Conservation (phyloP, 176 grass and related monocot genomes). For the Lolium perenne region DNA sequence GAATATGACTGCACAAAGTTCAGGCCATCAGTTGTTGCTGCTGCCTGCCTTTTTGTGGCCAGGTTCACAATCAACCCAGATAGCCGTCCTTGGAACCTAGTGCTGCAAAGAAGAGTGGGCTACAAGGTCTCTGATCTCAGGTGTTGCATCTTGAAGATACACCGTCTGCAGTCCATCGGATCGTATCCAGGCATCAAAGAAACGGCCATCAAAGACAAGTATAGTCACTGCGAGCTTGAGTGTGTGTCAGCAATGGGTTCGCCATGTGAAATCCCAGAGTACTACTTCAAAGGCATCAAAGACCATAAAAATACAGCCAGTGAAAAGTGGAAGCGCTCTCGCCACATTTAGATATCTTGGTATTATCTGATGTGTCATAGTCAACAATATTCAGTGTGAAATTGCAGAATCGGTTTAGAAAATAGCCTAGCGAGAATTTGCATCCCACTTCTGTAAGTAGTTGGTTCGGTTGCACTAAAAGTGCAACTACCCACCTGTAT, state of each 20-base stretch:
- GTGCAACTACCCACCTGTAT: too few species aligned
- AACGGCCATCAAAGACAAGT: constrained; percentile 35
- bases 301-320: too few species aligned
- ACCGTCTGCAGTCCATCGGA: constrained; percentile 39
- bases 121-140: constrained; percentile 49
- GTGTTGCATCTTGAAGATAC: constrained; percentile 44
- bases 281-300: constrained; percentile 31
- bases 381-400: too few species aligned
- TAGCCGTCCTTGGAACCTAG: constrained; percentile 51
- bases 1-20: too few species aligned
- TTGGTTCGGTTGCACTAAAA: too few species aligned
- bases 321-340: not conserved
- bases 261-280: constrained; percentile 18
- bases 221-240: constrained; percentile 1
- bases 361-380: too few species aligned
- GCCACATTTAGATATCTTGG: too few species aligned
- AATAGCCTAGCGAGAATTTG: too few species aligned
- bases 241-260: constrained; percentile 30
- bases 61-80: not conserved
- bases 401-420: too few species aligned
- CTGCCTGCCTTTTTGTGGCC: too few species aligned
- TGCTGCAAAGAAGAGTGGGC: constrained; percentile 38
- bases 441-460: too few species aligned
- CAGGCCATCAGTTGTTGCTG: too few species aligned
- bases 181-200: not conserved